Conservation (phyloP, 495 filamentous ascomycete species). For the Talaromyces proteolyticus region DNA sequence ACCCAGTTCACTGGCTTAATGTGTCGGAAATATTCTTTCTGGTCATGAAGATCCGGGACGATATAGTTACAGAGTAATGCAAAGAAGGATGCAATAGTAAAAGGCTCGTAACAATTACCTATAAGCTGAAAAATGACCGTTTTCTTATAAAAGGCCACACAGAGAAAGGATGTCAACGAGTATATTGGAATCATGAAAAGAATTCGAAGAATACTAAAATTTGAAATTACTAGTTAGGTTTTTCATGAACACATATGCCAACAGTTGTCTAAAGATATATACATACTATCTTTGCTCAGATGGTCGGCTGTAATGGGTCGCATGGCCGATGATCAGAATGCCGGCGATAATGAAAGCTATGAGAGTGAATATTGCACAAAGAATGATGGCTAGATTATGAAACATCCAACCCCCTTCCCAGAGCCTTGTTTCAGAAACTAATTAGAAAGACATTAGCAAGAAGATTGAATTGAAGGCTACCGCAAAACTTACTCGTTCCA, state of each 20-base stretch:
- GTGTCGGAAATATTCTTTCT: slow-evolving; percentile 82
- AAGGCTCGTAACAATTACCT: slow-evolving; percentile 87
- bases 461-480: not conserved
- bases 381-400: slow-evolving; percentile 10
- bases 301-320: slow-evolving; percentile 61
- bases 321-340: slow-evolving; percentile 60
- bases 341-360: slow-evolving; percentile 50
- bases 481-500: not conserved
- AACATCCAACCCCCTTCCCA: slow-evolving; percentile 16
- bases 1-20: slow-evolving; percentile 69
- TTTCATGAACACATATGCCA: not conserved
- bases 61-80: slow-evolving; percentile 82
- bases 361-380: slow-evolving; percentile 48
- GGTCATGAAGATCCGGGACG: slow-evolving; percentile 70
- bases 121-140: slow-evolving; percentile 78
- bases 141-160: slow-evolving; percentile 70
- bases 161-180: slow-evolving; percentile 70
- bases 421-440: slow-evolving; percentile 23
- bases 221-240: not conserved
- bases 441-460: slow-evolving; percentile 13
- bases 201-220: slow-evolving; percentile 74
- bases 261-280: not conserved
- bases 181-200: slow-evolving; percentile 90
- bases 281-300: slow-evolving; percentile 65
- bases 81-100: slow-evolving; percentile 88